These are phyloP conservation scores for Candida pseudofarinosa DNA, from an alignment of 805 yeast genomes.

Conservation along the genomic window DNA sequence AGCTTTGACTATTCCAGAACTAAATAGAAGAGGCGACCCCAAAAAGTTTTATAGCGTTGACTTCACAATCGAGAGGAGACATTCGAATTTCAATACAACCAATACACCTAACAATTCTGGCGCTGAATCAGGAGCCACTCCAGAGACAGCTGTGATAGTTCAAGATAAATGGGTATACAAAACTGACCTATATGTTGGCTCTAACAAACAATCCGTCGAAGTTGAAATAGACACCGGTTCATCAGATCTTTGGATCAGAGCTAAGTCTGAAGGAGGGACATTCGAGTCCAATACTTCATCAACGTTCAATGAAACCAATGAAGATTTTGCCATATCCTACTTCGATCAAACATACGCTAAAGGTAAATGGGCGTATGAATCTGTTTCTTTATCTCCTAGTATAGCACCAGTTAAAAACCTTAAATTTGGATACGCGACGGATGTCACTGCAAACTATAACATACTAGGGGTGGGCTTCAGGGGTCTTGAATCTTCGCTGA, in stretches of 20 bases:
- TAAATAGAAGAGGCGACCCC: background rate
- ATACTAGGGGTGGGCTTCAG: slow-evolving; percentile 16
- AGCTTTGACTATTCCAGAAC: background rate
- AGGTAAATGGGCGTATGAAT: slow-evolving; percentile 5
- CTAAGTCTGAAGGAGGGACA: slow-evolving; percentile 11
- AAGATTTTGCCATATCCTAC: background rate
- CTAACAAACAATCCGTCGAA: slow-evolving; percentile 13
- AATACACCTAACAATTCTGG: background rate
- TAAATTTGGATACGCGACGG: slow-evolving; percentile 17
- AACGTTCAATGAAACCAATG: background rate
- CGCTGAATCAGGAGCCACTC: background rate
- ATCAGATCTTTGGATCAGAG: slow-evolving; percentile 26
- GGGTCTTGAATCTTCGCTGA: slow-evolving; percentile 7
- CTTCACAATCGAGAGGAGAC: background rate
- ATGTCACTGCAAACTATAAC: slow-evolving; percentile 7
- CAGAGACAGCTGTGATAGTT: background rate
- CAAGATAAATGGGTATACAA: background rate
- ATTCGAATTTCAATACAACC: background rate
- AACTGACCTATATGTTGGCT: slow-evolving; percentile 6
- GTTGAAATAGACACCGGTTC: slow-evolving; percentile 23
- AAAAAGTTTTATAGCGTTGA: background rate
- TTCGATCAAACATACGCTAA: slow-evolving; percentile 21
- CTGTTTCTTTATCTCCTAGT: slow-evolving; percentile 3
- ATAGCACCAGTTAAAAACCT: slow-evolving; percentile 7
- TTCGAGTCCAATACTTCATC: background rate